Evolutionary conservation across 257 asterid species (phyloP), one percentile per base, ranked within the genome.

Genomic region (Verbascum thapsus): DNA sequence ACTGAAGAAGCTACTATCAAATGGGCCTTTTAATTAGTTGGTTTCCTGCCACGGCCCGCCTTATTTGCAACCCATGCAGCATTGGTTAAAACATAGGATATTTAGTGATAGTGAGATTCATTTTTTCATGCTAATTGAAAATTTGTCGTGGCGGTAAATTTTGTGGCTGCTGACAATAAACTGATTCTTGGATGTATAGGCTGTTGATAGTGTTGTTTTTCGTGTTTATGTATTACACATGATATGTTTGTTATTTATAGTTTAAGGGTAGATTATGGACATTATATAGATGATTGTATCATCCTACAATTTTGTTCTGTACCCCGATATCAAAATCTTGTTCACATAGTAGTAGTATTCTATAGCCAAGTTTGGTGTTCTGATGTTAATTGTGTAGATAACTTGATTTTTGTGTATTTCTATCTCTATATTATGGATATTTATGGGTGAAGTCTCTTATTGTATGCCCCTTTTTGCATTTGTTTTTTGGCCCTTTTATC

Each of bases 1-100:
- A 1, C 72, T 91, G 84, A 88, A 83, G 84, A 83, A 78, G 79
- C 78, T 88, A 72, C 78, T 91, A 15, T 89, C 96, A n/a, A 18
- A 68, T 40, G 81, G 77, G 30, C 67, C 85, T 61, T 78, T 72
- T 60, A 77, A 78, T 73, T 83, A 75, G 44, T 58, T 41, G 4
- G 9, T 26, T 8, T 15, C 43, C 2, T 2, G 23, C 50, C 22
- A 37, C 30, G 11, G 16, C 23, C 20, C 23, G 40, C 32, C 40
- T 34, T 44, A 10, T 39, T 62, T 16, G 16, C 66, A 39, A 63
- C 68, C 12, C 42, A 1, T 61, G 42, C 75, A 68, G 69, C 76
- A 81, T 85, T 82, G 82, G 58, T 70, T 56, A 44, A 58, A 72
- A 52, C 58, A 57, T 35, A 69, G 15, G 74, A 58, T 47, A 70